A percentile compares a stretch with the other conserved stretches of the same genome.
phyloP scores from a whole-genome alignment of 2,329 filamentous ascomycete species.

The Talaromyces islandicus region DNA sequence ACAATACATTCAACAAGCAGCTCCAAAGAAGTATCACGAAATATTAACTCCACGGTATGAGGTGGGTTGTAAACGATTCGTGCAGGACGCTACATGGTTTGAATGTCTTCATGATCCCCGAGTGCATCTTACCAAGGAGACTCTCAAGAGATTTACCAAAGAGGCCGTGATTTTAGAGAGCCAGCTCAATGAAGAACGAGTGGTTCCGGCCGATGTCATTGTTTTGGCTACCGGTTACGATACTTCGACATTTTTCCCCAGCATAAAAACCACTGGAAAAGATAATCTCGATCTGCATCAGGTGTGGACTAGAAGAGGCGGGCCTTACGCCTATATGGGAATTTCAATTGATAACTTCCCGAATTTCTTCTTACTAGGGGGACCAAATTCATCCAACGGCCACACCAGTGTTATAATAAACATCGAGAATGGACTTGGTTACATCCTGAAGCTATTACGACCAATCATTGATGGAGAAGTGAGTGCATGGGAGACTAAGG shows the following conservation, averaged over 20 bases:
- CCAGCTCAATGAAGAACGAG: neutral
- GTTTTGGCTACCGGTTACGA: constrained; percentile 58
- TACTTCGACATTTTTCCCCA: constrained; percentile 49
- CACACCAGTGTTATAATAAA: constrained; percentile 57
- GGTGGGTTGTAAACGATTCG: constrained; percentile 58
- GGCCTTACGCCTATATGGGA: constrained; percentile 56
- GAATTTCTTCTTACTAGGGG: constrained; percentile 60
- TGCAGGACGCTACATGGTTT: constrained; percentile 55
- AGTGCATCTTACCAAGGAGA: constrained; percentile 49
- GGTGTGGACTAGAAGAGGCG: constrained; percentile 55
- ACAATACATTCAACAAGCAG: constrained; percentile 41
- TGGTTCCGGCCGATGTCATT: constrained; percentile 51
- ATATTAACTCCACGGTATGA: constrained; percentile 58
- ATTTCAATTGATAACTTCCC: constrained; percentile 56
- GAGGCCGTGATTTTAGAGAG: constrained; percentile 33
- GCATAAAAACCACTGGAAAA: constrained; percentile 49
- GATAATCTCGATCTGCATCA: constrained; percentile 46
- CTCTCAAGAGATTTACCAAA: constrained; percentile 28
- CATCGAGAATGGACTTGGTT: constrained; percentile 57
- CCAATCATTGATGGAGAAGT: constrained; percentile 46
- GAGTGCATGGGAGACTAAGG: constrained; percentile 44
- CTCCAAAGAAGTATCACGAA: constrained; percentile 56
- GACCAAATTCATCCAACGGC: constrained; percentile 58
- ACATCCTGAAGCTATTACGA: constrained; percentile 53
- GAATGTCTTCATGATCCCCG: constrained; percentile 47